Conservation (phyloP, 2,329 filamentous ascomycete species). For the Colletotrichum sp. region DNA sequence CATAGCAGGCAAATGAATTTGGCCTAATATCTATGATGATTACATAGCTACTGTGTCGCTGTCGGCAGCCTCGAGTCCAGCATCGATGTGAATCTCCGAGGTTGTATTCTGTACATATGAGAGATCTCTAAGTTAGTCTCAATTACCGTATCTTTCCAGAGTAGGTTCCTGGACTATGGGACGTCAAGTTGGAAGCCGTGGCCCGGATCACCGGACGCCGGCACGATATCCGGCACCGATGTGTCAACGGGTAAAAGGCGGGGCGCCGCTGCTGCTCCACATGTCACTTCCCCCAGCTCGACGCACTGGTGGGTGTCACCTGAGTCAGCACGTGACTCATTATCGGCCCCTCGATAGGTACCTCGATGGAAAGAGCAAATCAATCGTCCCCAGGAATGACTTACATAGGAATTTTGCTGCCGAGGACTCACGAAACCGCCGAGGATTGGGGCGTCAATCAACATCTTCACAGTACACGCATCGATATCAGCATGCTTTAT, state of each 20-base stretch:
- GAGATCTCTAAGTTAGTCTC: too few species aligned
- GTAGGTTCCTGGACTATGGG: rapidly evolving
- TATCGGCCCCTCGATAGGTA: not conserved
- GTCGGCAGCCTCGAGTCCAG: not conserved
- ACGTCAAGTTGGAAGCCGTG: not conserved
- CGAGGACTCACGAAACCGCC: not conserved
- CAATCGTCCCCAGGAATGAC: not conserved
- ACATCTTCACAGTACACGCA: not conserved
- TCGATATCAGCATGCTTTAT: not conserved
- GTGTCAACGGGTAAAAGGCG: not conserved
- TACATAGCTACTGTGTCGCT: rapidly evolving
- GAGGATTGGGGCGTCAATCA: not conserved
- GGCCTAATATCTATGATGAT: too few species aligned
- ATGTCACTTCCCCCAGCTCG: not conserved
- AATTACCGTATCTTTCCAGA: too few species aligned
- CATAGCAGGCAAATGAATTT: not conserved
- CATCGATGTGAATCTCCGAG: not conserved
- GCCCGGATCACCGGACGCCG: not conserved
- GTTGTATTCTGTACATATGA: too few species aligned
- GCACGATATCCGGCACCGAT: not conserved
- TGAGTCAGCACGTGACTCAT: not conserved
- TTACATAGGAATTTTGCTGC: not conserved
- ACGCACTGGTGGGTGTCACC: rapidly evolving
- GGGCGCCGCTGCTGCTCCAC: not conserved
- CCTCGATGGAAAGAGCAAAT: not conserved